A percentile compares a stretch with the other conserved stretches of the same genome.
Evolutionary conservation across 495 filamentous ascomycete species (phyloP).

Genomic region (Hypoxylon lienhwacheense): DNA sequence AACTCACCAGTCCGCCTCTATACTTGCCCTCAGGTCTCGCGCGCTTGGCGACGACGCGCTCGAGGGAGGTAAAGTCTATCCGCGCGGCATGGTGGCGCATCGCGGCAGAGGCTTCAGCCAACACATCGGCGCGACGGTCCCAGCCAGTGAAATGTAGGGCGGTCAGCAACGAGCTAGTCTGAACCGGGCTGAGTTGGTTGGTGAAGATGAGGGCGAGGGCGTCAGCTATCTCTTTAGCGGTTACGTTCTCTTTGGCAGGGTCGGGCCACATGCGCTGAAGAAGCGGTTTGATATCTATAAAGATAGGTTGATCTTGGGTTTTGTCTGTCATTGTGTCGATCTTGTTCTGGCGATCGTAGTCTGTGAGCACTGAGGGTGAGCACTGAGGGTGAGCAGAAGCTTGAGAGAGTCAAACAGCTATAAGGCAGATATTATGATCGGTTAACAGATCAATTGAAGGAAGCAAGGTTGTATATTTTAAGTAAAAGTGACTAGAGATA

Average conservation of each 20-base stretch:
- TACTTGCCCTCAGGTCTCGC: slow-evolving; percentile 70
- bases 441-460: background rate
- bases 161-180: slow-evolving; percentile 82
- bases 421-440: background rate
- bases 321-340: slow-evolving; percentile 26
- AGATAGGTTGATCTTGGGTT: slow-evolving; percentile 30
- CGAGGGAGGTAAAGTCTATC: slow-evolving; percentile 44
- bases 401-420: background rate
- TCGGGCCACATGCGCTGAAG: slow-evolving; percentile 77
- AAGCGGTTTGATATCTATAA: slow-evolving; percentile 74
- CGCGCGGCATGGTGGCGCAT: slow-evolving; percentile 63
- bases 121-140: slow-evolving; percentile 76
- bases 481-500: too few species aligned
- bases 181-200: slow-evolving; percentile 76
- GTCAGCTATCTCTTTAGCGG: slow-evolving; percentile 78
- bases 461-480: too few species aligned
- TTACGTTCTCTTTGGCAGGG: slow-evolving; percentile 68
- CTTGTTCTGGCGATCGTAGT: too few species aligned
- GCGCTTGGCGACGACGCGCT: slow-evolving; percentile 52
- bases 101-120: slow-evolving; percentile 69
- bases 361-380: too few species aligned
- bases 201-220: slow-evolving; percentile 90
- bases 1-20: slow-evolving; percentile 64
- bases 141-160: slow-evolving; percentile 83
- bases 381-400: too few species aligned